Base-by-base conservation (phyloP, 2,329 filamentous ascomycete genomes). In the Ilyonectria mors-panacis region DNA sequence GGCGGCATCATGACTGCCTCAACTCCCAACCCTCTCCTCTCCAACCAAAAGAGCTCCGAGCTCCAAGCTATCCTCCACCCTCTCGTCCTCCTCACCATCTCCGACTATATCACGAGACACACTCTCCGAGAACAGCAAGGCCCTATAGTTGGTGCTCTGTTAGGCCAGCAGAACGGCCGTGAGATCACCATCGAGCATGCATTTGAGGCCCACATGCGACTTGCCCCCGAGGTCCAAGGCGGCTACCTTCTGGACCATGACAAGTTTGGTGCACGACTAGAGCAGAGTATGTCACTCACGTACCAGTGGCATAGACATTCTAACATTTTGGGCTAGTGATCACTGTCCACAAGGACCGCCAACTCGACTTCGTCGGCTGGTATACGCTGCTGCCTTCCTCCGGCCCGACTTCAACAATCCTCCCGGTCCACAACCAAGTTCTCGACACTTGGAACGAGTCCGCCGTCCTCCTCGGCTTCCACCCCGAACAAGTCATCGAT, bases 41-140 rank as follows among this genome's bases (percentile, higher is more conserved):
- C 91, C 6, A 86, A 85, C 65, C 87, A 90, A 76, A 92, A 90
- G 81, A 87, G 89, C 72, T 87, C 88, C 47, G 93, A 96, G 80
- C 89, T 97, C 50, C 92, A 94, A 71, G 90, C 94, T 63, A 90
- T 94, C 74, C 89, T 99, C 19, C 96, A 99, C 77, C 96, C 96
- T 28, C 91, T 99, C 55, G 95, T 97, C 59, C 92, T 98, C 72
- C 93, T 99, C 82, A 97, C 93, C 71, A 96, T 99, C 76, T 97
- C 95, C 74, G 96, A 99, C 81, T 97, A 97, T 80, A 94, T 98
- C 80, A 97, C 95, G 65, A 90, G 96, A 67, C 95, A 97, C 81
- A 93, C 92, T 1, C 87, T 97, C 63, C 90, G 96, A 66, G 85
- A 90, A 59, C 91, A 94, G 75, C 80, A 85, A 19, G 93, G 93